Evolutionary conservation across 73 alveolate species (phyloP), one percentile per base, ranked within the genome.

Genomic region (Durusdinium trenchii): DNA sequence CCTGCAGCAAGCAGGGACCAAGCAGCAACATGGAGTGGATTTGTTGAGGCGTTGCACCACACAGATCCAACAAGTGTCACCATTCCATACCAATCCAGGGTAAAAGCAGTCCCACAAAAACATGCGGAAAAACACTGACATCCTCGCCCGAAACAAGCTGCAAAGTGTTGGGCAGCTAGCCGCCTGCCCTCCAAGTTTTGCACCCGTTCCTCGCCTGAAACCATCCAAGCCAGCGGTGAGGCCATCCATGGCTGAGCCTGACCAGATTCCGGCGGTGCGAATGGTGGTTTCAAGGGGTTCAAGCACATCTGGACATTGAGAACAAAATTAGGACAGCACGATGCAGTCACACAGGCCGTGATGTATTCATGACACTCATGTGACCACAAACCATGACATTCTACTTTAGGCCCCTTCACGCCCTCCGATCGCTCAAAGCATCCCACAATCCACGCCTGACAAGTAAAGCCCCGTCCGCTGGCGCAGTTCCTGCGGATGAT

Each of bases 231-330:
- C 97, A 30, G 60, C 97, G 43, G 46, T 91, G 45, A 91, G 87
- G n/a, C 89, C 97, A 48, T 91, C 97, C 89, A 91, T 26, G 54
- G 97, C 97, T 32, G 62, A 76, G 60, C 97, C 97, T 91, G 40
- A 2, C 28, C 20, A n/a, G 57, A 32, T 20, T 6, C 20, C 90
- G 45, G 64, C 35, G 5, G 48, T 26, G 7, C 51, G 28, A 47
- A n/a, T n/a, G n/a, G n/a, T n/a, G n/a, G 85, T 9, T 10, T 76
- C 38, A 9, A 45, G 30, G 54, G 38, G 32, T 26, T 76, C 36
- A 76, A 32, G 50, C 38, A 14, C 51, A 30, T 6, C 30, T 40
- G 78, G 50, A 71, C 28, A n/a, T 12, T 6, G 47, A 71, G n/a
- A 46, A 32, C 14, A 16, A 16, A n/a, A 36, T 1, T 6, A 1